Evolutionary conservation across 2,329 filamentous ascomycete genomes (phyloP), one percentile per base, ranked within the genome.

Genomic region (Byssothecium circinans): DNA sequence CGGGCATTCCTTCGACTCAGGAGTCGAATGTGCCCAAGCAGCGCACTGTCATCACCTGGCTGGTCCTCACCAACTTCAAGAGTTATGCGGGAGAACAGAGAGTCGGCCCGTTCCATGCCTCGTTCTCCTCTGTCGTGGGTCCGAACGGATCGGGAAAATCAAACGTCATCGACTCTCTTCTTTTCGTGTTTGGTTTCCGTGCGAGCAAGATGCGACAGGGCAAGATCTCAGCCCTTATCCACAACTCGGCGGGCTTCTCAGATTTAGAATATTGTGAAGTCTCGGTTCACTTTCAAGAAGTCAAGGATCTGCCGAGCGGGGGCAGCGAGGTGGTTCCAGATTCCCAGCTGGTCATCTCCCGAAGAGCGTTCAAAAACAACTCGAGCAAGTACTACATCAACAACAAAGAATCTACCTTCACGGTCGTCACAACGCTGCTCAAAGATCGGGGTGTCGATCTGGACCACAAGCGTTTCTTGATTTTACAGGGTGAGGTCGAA

Each of bases 141-240:
- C 94, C 95, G 41, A 99, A 99, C 69, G 94, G 94, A 52, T 99
- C 94, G 8, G 94, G 94, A 49, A 99, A 99, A 71, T 97, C 94
- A 18, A 99, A 99, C 62, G 95, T 99, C 53, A 99, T 99, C 67
- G 94, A 99, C 73, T 96, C 94, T 2, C 77, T 99, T 22, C 82
- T 99, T 1, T 99, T 99, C 65, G 94, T 99, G n/a, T 99, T 99
- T 67, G 94, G 95, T 44, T 99, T 99, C 76, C 86, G 94, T 50
- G 94, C 94, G 34, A 97, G 92, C 79, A 99, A 99, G 75, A 99
- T 99, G 94, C 83, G 94, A 64, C 94, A 99, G 71, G 94, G 94
- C 65, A 99, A 99, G 75, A 91, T 99, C 39, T 99, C 94, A 1
- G 94, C 94, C 3, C 77, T 99, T 40, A 99, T 99, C 58, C 94